Base-by-base conservation (phyloP, 179 eudicot genomes). In the Sideroxylon spinosum region DNA sequence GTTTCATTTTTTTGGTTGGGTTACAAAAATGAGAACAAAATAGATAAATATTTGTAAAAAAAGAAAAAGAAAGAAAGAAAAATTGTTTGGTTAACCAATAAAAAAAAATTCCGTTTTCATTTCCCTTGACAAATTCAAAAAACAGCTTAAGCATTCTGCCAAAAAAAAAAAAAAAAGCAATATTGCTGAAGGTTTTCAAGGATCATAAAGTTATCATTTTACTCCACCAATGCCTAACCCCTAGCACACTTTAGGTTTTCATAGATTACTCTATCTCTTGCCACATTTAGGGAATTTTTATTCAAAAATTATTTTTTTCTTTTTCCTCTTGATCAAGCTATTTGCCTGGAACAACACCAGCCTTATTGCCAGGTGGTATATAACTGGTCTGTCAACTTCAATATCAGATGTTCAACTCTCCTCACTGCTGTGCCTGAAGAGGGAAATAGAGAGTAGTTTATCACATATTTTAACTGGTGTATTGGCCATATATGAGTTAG, bases 161-260 rank as follows among this genome's bases (percentile, higher is more conserved):
- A 20, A 59, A 6, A 49, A 29, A 11, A 55, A 9, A 46, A 48
- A 10, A 23, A 71, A 23, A 22, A 17, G 48, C 4, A 9, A 14
- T 57, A 57, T 57, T 25, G 20, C 22, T 57, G 5, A 14, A 52
- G 48, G 50, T 73, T 29, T 57, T 29, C 44, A 56, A 74, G 29
- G 17, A 37, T 59, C 52, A 59, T 17, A 59, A 37, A 32, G 52
- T 32, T n/a, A 59, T 6, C 1, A 14, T 28, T 73, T 55, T 17
- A 50, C 60, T 71, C 2, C 37, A 11, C 11, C 74, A 53, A 29
- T 19, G 6, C 74, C 23, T 13, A 25, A 25, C 74, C 25, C 74
- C 73, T 9, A 70, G 29, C 74, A 52, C 74, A 23, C 74, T n/a
- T 48, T 69, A 71, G 60, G 19, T 7, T 71, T 17, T 50, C 29